phyloP scores from a whole-genome alignment of 805 yeast species.

The Wickerhamomyces tratensis region DNA sequence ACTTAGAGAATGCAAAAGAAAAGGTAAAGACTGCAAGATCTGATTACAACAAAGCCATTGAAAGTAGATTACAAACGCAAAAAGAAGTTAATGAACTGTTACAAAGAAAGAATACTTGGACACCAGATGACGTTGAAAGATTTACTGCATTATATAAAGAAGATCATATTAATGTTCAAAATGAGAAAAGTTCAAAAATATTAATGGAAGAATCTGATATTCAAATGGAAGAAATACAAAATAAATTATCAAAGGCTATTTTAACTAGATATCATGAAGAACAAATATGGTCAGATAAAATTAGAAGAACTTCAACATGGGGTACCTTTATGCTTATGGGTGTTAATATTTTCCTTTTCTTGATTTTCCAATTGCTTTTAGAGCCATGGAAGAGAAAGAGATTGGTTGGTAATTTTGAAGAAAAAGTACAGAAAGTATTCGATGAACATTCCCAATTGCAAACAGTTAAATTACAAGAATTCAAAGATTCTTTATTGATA shows the following conservation, averaged over 20 bases:
- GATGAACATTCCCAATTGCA: slow-evolving; percentile 24
- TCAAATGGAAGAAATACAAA: slow-evolving; percentile 59
- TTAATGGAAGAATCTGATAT: slow-evolving; percentile 45
- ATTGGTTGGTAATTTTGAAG: slow-evolving; percentile 76
- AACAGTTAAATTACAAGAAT: slow-evolving; percentile 16
- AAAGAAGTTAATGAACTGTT: slow-evolving; percentile 78
- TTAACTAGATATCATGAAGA: slow-evolving; percentile 91
- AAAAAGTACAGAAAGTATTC: slow-evolving; percentile 52
- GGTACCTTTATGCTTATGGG: slow-evolving; percentile 91
- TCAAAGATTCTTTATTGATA: slow-evolving; percentile 4
- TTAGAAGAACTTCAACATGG: slow-evolving; percentile 91
- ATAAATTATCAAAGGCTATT: slow-evolving; percentile 63
- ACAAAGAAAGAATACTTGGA: slow-evolving; percentile 81
- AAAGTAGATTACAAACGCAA: slow-evolving; percentile 60
- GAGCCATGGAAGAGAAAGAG: slow-evolving; percentile 93
- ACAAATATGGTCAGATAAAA: slow-evolving; percentile 96
- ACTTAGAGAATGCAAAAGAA: slow-evolving; percentile 37
- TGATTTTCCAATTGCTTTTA: slow-evolving; percentile 74
- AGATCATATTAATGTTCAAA: slow-evolving; percentile 65
- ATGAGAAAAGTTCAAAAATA: slow-evolving; percentile 41
- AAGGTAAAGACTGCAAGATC: slow-evolving; percentile 39
- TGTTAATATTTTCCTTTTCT: slow-evolving; percentile 65
- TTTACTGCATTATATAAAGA: slow-evolving; percentile 75
- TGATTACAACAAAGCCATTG: slow-evolving; percentile 50
- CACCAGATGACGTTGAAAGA: slow-evolving; percentile 64